Conservation (phyloP, 352 stramenopile genomes). For the Pythium dissimile region DNA sequence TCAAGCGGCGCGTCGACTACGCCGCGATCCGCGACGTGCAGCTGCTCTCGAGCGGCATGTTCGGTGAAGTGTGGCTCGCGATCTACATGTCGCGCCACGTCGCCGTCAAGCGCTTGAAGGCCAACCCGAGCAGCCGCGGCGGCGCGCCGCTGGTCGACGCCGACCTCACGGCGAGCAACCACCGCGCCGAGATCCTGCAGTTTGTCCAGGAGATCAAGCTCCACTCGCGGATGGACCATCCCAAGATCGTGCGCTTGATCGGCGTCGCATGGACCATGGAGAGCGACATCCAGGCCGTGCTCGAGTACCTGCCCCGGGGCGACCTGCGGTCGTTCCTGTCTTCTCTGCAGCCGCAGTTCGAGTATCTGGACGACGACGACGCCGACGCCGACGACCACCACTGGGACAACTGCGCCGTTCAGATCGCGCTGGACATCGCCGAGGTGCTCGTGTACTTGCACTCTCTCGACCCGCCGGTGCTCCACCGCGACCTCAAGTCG, state of each 20-base stretch:
- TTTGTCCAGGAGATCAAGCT: slow-evolving; percentile 21
- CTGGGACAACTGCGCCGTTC: slow-evolving; percentile 6
- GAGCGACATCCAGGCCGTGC: slow-evolving; percentile 18
- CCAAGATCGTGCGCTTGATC: slow-evolving; percentile 23
- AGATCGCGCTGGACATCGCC: slow-evolving; percentile 48
- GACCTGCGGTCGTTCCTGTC: slow-evolving; percentile 23
- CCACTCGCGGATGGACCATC: slow-evolving; percentile 18
- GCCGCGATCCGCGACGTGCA: slow-evolving; percentile 16
- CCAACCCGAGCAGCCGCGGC: not conserved
- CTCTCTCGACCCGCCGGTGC: slow-evolving; percentile 39
- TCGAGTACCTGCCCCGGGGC: slow-evolving; percentile 28
- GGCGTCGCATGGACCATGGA: slow-evolving; percentile 27
- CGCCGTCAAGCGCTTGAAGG: slow-evolving; percentile 22
- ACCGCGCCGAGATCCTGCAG: not conserved
- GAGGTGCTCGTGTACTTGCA: slow-evolving; percentile 63
- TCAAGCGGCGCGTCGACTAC: slow-evolving; percentile 39
- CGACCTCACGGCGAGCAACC: not conserved
- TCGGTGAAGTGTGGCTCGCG: slow-evolving; percentile 25
- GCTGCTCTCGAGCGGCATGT: slow-evolving; percentile 12
- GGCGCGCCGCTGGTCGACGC: not conserved
- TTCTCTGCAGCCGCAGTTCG: slow-evolving; percentile 8
- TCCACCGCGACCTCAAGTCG: slow-evolving; percentile 19
- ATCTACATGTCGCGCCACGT: slow-evolving; percentile 17
- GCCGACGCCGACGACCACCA: slow-evolving; percentile 10
- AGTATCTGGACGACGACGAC: slow-evolving; percentile 4